Evolutionary conservation across 2,329 filamentous ascomycete species (phyloP).

Genomic region (Anthostomella pinea): DNA sequence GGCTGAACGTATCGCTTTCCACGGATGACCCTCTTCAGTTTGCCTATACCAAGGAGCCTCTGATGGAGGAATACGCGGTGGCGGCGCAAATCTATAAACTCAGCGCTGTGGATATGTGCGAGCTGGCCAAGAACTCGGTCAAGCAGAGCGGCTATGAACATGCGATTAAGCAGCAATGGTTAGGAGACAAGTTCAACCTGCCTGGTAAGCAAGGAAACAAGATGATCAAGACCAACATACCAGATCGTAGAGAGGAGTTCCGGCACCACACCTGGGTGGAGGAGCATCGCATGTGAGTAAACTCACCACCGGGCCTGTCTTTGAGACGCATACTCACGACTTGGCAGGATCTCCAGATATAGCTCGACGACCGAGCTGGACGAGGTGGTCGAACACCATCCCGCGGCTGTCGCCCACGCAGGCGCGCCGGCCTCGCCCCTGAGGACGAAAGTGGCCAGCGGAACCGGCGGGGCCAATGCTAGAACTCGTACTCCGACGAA

Average conservation of each 20-base stretch:
- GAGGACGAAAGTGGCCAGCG: constrained; percentile 31
- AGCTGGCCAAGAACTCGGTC: constrained; percentile 93
- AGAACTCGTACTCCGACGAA: constrained; percentile 16
- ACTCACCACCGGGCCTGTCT: neutral
- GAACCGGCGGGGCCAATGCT: constrained; percentile 18
- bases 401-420: constrained; percentile 11
- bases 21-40: constrained; percentile 98
- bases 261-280: constrained; percentile 81
- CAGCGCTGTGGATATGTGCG: constrained; percentile 96
- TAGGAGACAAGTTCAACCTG: constrained; percentile 73
- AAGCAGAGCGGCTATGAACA: constrained; percentile 92
- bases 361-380: constrained; percentile 24
- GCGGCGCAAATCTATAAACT: constrained; percentile 98
- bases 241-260: constrained; percentile 87
- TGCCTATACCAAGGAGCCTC: constrained; percentile 94
- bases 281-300: constrained; percentile 76
- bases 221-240: constrained; percentile 95
- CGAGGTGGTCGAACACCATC: constrained; percentile 24
- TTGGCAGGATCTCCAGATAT: constrained; percentile 25
- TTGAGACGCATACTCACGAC: constrained; percentile 8
- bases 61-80: constrained; percentile 98
- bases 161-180: constrained; percentile 85
- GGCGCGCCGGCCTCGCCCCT: constrained; percentile 31
- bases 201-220: constrained; percentile 83
- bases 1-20: constrained; percentile 91